Evolutionary conservation across 2,329 filamentous ascomycete genomes (phyloP), one percentile per base, ranked within the genome.

Genomic region (Claviceps sp.): DNA sequence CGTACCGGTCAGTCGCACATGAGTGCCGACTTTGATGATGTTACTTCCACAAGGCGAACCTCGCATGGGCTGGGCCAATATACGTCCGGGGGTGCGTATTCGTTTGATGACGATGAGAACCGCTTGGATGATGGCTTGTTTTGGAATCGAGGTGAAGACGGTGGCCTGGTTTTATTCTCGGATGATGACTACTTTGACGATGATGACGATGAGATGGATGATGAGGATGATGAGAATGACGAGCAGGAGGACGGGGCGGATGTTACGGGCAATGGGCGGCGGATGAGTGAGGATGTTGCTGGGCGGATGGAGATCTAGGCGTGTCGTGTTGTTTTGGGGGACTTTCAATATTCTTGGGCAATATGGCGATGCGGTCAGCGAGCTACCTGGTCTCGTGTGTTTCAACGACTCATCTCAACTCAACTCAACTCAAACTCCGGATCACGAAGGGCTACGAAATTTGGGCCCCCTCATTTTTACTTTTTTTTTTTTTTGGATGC

Each of bases 11-110:
- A 57, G n/a, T 61, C 58, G 42, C 62, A 58, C 50, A 55, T 53
- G 24, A 62, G 58, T 19, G 54, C 69, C 41, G 67, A 68, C 54
- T 68, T 69, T 14, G 61, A 61, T n/a, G 65, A 68, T 11, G 62
- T 60, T 13, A 64, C 65, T 11, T 65, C 67, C 4, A 61, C 64
- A 60, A 96, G 96, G 72, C 84, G 90, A 47, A 88, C 89, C 14
- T 80, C 78, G 55, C 96, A 88, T 68, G 96, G 90, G 91, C 77
- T 96, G 3, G 89, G 89, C 43, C 82, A 88, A 55, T 75, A 72
- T 50, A 69, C 76, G 50, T 76, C 73, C 5, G 71, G 74, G 59
- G 64, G 74, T 37, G 64, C 78, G 4, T 66, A 67, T 3, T 67
- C 65, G 4, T 70, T 73, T 24, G 67, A 69, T 19, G 67, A 68